Evolutionary conservation across 495 filamentous ascomycete species (phyloP), one percentile per base, ranked within the genome.

Genomic region (Penicillium macrosclerotiorum): DNA sequence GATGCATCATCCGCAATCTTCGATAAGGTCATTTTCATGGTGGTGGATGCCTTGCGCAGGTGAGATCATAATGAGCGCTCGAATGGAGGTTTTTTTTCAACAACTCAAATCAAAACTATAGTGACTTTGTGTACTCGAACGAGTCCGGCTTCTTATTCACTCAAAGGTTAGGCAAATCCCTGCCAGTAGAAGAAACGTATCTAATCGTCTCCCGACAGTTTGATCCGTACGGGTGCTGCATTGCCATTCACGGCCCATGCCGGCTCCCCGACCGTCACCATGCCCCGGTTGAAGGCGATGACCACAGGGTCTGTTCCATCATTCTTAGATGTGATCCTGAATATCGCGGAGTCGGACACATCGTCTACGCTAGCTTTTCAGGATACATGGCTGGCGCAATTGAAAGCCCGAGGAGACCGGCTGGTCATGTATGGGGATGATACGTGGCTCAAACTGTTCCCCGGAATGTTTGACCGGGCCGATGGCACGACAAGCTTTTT

Each of bases 401-500:
- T 99, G 65, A 90, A 83, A 63, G 80, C 84, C 23, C 86, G 81
- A 62, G 68, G 71, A 12, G 88, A 84, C 19, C 88, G 86, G 50
- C 73, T 96, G 38, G 73, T 95, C 61, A 92, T 99, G 88, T 96
- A 94, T 54, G 93, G 93, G 32, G 93, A 99, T 60, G 93, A 99
- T 63, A 99, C 93, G 11, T 99, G 93, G 93, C 71, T 97, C 44
- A 97, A 96, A 65, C 77, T 99, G 25, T 97, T 99, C 60, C 93
- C 93, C 4, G 81, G 77, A 6, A 85, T 83, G 27, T 99, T 99
- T 67, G 79, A 79, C 51, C 81, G 91, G 23, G 74, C 80, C 14
- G 93, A 99, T 60, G 94, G 94, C 26, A 97, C 94, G 2, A 88
- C 89, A 26, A 96, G 91, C 66, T 99, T 99, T 63, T 99, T 96